Evolutionary conservation across 768 basidiomycete genomes (phyloP).

Genomic region (Rhodotorula kratochvilovae): DNA sequence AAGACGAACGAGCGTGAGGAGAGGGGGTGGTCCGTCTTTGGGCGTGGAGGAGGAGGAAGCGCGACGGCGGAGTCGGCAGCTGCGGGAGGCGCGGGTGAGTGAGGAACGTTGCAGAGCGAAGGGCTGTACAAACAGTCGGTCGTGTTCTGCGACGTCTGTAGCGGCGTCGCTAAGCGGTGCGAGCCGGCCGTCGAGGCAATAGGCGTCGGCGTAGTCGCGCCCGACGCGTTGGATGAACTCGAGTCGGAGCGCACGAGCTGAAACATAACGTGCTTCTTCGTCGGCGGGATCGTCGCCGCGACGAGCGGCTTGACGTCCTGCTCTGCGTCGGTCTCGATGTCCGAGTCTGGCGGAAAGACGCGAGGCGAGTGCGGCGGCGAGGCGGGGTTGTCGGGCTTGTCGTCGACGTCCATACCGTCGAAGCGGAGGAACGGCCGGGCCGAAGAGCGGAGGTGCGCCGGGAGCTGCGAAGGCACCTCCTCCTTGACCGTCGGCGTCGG

Average conservation of each 20-base stretch:
- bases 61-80: conserved; percentile 10
- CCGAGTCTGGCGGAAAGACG: neutral
- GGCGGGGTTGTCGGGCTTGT: neutral
- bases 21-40: neutral
- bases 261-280: conserved; percentile 25
- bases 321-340: neutral
- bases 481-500: conserved; percentile 34
- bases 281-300: neutral
- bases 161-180: neutral
- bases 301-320: neutral
- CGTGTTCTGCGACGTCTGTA: conserved; percentile 5
- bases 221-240: neutral
- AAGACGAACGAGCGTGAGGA: conserved; percentile 25
- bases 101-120: neutral
- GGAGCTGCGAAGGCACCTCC: conserved; percentile 1
- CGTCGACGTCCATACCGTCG: neutral
- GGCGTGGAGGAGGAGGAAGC: conserved; percentile 29
- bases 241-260: neutral
- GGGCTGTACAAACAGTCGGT: conserved; percentile 1
- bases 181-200: neutral
- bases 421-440: neutral
- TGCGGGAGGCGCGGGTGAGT: neutral
- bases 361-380: neutral
- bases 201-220: conserved; percentile 2
- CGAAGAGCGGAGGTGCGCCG: neutral